These are phyloP conservation scores for Jasminum sambac DNA, from an alignment of 257 asterid genomes.

Conservation along the genomic window DNA sequence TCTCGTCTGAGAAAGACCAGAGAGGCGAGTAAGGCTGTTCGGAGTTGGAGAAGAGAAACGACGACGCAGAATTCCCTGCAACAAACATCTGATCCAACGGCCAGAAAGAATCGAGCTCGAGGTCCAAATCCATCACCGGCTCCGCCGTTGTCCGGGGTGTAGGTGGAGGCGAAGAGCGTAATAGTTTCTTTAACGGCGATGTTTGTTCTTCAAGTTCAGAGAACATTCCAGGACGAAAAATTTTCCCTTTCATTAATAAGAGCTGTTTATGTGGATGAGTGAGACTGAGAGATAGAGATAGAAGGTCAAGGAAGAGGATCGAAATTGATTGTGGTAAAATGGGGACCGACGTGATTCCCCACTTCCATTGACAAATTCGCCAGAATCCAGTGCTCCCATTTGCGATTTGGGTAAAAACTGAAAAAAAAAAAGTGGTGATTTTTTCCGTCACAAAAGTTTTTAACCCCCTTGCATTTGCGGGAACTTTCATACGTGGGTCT, in stretches of 20 bases:
- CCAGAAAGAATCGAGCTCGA: slow-evolving; percentile 73
- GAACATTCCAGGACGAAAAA: slow-evolving; percentile 33
- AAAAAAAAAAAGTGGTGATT: too few relatives aligned
- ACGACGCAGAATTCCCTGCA: slow-evolving; percentile 33
- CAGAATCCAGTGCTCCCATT: background rate
- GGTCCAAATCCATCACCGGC: slow-evolving; percentile 69
- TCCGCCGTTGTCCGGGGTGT: slow-evolving; percentile 25
- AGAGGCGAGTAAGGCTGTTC: slow-evolving; percentile 84
- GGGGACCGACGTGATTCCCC: slow-evolving; percentile 19
- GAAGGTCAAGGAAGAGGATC: slow-evolving; percentile 8
- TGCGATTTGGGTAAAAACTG: background rate
- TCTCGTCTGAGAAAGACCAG: slow-evolving; percentile 77
- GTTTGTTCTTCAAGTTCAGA: slow-evolving; percentile 48
- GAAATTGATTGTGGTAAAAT: slow-evolving; percentile 32
- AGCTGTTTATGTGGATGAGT: background rate
- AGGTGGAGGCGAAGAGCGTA: slow-evolving; percentile 11
- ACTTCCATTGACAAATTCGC: background rate
- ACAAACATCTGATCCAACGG: slow-evolving; percentile 85
- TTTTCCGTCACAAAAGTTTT: too few relatives aligned
- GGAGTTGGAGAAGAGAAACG: slow-evolving; percentile 50
- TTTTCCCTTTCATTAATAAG: background rate
- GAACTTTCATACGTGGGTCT: too few relatives aligned
- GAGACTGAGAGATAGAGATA: background rate
- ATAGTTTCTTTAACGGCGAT: slow-evolving; percentile 5
- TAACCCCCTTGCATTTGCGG: too few relatives aligned